Evolutionary conservation across 2,329 filamentous ascomycete species (phyloP).

Genomic region (Cytospora paraplurivora): DNA sequence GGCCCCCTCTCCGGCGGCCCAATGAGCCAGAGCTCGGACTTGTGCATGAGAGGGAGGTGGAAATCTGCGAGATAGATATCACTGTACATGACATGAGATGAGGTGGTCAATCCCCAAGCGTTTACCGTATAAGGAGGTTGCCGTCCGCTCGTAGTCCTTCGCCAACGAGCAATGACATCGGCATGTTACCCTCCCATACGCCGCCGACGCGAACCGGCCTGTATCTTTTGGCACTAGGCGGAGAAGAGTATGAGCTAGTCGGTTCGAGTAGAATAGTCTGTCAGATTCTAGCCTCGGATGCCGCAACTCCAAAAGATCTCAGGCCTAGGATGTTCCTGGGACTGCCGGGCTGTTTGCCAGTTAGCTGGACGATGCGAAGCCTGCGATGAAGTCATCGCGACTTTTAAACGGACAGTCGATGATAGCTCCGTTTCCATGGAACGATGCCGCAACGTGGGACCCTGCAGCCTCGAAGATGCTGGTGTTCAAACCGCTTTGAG

Average conservation of each 20-base stretch:
- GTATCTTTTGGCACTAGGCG: constrained; percentile 19
- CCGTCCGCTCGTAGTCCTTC: not conserved
- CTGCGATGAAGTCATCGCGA: not conserved
- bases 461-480: too few relatives aligned
- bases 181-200: constrained; percentile 7
- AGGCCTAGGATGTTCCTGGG: constrained; percentile 12
- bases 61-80: constrained; percentile 11
- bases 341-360: not conserved
- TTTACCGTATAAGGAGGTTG: not conserved
- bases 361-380: not conserved
- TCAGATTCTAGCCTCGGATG: constrained; percentile 1
- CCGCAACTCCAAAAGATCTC: constrained; percentile 2
- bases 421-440: too few relatives aligned
- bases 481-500: too few relatives aligned
- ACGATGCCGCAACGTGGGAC: too few relatives aligned
- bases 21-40: constrained; percentile 12
- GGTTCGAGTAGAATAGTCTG: constrained; percentile 7
- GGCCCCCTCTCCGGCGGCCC: constrained; percentile 21
- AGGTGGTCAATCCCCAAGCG: constrained; percentile 1
- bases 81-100: not conserved
- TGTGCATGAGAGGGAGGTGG: constrained; percentile 10
- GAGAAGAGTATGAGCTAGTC: constrained; percentile 5
- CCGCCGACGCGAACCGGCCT: constrained; percentile 18
- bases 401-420: too few relatives aligned
- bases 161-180: constrained; percentile 15